Evolutionary conservation across 768 basidiomycete species (phyloP), one percentile per base, ranked within the genome.

Genomic region (Calocera cornea): DNA sequence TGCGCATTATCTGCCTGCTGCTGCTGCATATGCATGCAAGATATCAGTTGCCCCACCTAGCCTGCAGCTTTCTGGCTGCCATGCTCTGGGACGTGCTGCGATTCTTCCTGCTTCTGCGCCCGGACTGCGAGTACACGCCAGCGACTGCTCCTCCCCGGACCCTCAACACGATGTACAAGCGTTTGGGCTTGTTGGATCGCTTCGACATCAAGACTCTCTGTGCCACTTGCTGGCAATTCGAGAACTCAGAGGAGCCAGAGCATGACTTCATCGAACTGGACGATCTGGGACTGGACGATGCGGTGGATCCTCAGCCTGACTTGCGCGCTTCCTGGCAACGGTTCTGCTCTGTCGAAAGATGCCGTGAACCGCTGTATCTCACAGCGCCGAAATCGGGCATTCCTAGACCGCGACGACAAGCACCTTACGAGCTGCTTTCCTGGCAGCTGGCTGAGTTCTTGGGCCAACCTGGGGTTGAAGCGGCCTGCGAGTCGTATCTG

Each of bases 401-500:
- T 29, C 54, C 54, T 14, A 5, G 54, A 2, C 5, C 31, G 2
- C 14, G 24, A 2, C 54, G 31, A 7, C 54, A 60, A 33, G 54
- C 54, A 8, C 66, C 66, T 2, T 54, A 49, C 34, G n/a, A 34
- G 5, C 66, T 50, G 1, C 41, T 66, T 3, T 34, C 33, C 7
- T 27, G 7, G 22, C 66, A 66, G 29, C 47, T 66, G 7, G 22
- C n/a, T 7, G 44, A 66, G 19, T 34, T 49, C 14, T 33, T 66
- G 1, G 40, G n/a, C 34, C 66, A 66, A 33, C 54, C 73, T 17
- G 75, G 74, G 0, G 44, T 76, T 3, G 75, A 78, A 65, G 74
- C 74, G 0, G 68, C 64, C 3, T 44, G 75, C 8, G 70, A 75
- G 10, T 10, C 24, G 0, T 76, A 72, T 69, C 47, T 70, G 0